These are phyloP conservation scores for Aspergillus eucalypticola DNA, from an alignment of 2,329 filamentous ascomycete species.

Conservation along the genomic window DNA sequence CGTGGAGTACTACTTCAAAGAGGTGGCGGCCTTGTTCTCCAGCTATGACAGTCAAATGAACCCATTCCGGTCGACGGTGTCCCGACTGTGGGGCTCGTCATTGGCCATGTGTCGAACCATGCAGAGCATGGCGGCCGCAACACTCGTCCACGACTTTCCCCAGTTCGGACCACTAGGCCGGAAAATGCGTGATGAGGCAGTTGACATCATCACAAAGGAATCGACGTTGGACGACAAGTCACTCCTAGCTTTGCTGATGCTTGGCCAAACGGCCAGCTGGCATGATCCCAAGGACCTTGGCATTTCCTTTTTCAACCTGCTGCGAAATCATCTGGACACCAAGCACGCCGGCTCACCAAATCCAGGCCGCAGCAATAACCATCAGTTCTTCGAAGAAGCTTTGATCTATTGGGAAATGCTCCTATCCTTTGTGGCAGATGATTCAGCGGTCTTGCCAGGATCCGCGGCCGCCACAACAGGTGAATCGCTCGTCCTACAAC, in stretches of 20 bases:
- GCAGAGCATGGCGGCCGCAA: constrained; percentile 65
- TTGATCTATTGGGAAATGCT: constrained; percentile 63
- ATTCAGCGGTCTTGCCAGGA: constrained; percentile 32
- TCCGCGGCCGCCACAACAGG: constrained; percentile 19
- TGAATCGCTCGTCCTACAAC: constrained; percentile 35
- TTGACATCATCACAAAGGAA: constrained; percentile 54
- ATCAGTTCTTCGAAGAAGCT: constrained; percentile 58
- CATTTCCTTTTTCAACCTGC: constrained; percentile 51
- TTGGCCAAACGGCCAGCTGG: constrained; percentile 63
- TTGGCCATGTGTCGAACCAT: constrained; percentile 61
- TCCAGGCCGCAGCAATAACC: constrained; percentile 40
- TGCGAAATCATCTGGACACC: constrained; percentile 45
- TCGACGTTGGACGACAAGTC: constrained; percentile 54
- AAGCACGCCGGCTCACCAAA: constrained; percentile 32
- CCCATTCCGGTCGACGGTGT: constrained; percentile 61
- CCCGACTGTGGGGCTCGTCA: constrained; percentile 59
- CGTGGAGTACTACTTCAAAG: constrained; percentile 65
- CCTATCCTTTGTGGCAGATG: constrained; percentile 54
- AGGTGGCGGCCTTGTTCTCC: constrained; percentile 63
- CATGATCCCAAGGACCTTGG: constrained; percentile 59
- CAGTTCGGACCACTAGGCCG: constrained; percentile 53
- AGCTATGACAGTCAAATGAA: constrained; percentile 65
- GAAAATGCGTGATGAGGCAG: constrained; percentile 55
- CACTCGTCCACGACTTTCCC: constrained; percentile 59
- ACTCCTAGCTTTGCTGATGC: constrained; percentile 58